A percentile compares a stretch with the other conserved stretches of the same genome.
phyloP scores from a whole-genome alignment of 2,329 filamentous ascomycete genomes.

The Blastomyces parvus region DNA sequence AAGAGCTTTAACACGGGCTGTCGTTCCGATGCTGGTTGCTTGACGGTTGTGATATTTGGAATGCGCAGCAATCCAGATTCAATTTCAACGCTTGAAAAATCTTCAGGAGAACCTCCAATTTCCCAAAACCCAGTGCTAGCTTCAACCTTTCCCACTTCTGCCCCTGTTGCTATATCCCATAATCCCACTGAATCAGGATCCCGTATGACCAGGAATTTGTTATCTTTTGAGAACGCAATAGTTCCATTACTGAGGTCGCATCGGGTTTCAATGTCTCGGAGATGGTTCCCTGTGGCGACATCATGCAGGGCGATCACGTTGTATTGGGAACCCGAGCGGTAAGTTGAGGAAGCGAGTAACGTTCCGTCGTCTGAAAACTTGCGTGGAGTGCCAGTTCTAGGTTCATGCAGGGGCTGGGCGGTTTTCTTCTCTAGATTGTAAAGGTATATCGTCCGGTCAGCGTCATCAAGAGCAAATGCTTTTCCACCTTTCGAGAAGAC shows the following conservation, averaged over 20 bases:
- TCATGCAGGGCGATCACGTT: background rate
- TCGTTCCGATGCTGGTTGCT: background rate
- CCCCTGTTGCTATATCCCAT: background rate
- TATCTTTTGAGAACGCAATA: background rate
- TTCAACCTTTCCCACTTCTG: background rate
- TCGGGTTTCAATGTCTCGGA: background rate
- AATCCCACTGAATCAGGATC: background rate
- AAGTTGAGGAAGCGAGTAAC: background rate
- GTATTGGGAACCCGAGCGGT: background rate
- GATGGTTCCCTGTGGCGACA: background rate
- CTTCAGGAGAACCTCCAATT: background rate
- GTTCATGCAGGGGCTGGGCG: background rate
- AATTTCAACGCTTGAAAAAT: background rate
- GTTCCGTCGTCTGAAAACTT: background rate
- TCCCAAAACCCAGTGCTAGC: background rate
- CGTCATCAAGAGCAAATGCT: background rate
- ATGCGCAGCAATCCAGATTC: background rate
- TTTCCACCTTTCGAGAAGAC: background rate
- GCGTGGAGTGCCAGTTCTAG: background rate
- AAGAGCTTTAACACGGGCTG: background rate
- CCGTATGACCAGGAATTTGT: background rate
- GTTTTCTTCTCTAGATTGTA: background rate
- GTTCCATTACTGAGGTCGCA: background rate
- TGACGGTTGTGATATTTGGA: background rate
- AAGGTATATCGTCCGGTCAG: background rate